Evolutionary conservation across 2,329 filamentous ascomycete genomes (phyloP), one percentile per base, ranked within the genome.

Genomic region (Furcasterigmium sp.): DNA sequence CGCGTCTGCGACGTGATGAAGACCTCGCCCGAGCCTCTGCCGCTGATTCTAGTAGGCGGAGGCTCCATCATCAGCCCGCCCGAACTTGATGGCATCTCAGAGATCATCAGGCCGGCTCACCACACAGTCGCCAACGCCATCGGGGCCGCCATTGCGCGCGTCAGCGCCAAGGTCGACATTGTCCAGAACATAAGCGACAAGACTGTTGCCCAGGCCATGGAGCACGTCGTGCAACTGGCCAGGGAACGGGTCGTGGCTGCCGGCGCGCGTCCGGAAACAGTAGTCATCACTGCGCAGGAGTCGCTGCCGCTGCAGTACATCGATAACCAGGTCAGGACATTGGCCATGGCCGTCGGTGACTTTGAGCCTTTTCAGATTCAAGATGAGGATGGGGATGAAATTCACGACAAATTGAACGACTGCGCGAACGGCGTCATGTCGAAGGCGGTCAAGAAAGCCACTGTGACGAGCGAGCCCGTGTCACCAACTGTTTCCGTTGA

Each of bases 341-440:
- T 43, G 30, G 40, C 52, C 19, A 48, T 53, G 28, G 52, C 53
- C 14, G 50, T 51, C 15, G 37, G 50, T 7, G 25, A 42, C 4
- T 44, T 50, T 3, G 51, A 54, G 15, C 69, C 75, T 0, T 55
- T 67, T 7, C 70, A 76, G 44, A 60, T 82, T 2, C 50, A 62
- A 0, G 71, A 78, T 45, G 62, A 73, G 34, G 74, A 70, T 4
- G 61, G 68, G 1, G 69, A 83, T 20, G 75, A 72, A 20, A n/a
- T n/a, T n/a, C n/a, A n/a, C n/a, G n/a, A n/a, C n/a, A n/a, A n/a
- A n/a, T n/a, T n/a, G n/a, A n/a, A n/a, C n/a, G 23, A 26, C 23
- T 7, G 11, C 23, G 11, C 23, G 23, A 26, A 26, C 23, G 7
- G 11, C 23, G 23, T 26, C 23, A n/a, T n/a, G n/a, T n/a, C n/a